Base-by-base conservation (phyloP, 2,329 filamentous ascomycete genomes). In the Fusarium chaquense region DNA sequence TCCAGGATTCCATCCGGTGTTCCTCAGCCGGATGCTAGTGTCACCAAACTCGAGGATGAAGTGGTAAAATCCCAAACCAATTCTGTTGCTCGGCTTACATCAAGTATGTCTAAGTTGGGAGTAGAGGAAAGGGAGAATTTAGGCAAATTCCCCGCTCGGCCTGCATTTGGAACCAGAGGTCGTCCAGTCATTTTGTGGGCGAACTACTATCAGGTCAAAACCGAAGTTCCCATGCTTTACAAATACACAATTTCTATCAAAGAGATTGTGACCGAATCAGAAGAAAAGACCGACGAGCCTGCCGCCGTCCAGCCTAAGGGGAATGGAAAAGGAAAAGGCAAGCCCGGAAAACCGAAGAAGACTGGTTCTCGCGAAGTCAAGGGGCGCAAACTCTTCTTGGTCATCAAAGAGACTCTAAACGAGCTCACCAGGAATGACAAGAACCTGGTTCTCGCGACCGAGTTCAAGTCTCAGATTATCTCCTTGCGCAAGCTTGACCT, bases 401-500 rank as follows among this genome's bases (percentile, higher is more conserved):
- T 86, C 26, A 77, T 87, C 33, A 65, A 78, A 16, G 70, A 78
- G 16, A 79, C 81, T 6, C 66, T 87, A 7, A 63, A 72, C 0
- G 65, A 78, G 20, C 72, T 87, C 5, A 71, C 70, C 5, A 69
- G 69, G 15, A 76, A 72, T 5, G 74, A 79, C 38, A 71, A 76
- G n/a, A 68, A 66, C 2, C 55, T 77, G 35, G 53, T 79, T 6
- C 61, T 80, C 15, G 85, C 83, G 6, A 83, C 84, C 0, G 85
- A 88, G 70, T 86, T 82, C 78, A 87, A 87, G 71, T 80, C 76
- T 45, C 81, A 85, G 62, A 76, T 87, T 6, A 73, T 87, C 24
- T 78, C 83, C 0, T 50, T 78, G 2, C 67, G 76, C 22, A 77
- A 78, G 33, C 76, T 87, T 4, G 44, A 71, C 2, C 69, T 86